Conservation (phyloP, 2,329 filamentous ascomycete genomes). For the Claviceps capensis region DNA sequence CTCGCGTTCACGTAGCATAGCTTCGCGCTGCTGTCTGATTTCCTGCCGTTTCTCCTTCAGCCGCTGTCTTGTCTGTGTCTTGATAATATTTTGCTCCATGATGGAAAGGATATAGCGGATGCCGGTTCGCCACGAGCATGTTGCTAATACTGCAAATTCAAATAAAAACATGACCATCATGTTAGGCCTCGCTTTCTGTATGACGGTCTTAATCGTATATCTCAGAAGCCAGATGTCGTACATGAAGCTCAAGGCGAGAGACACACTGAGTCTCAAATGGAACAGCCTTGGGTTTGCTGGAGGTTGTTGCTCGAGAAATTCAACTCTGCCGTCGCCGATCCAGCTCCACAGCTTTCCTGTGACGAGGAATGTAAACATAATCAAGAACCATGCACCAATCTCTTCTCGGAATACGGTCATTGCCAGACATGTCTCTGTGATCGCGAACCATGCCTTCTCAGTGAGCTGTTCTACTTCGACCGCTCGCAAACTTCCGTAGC, state of each 20-base stretch:
- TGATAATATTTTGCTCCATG: slow-evolving; percentile 61
- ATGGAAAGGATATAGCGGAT: slow-evolving; percentile 68
- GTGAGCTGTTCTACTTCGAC: slow-evolving; percentile 96
- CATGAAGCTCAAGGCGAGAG: slow-evolving; percentile 61
- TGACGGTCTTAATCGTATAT: slow-evolving; percentile 71
- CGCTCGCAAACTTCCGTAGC: slow-evolving; percentile 79
- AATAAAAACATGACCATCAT: slow-evolving; percentile 99
- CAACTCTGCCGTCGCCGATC: slow-evolving; percentile 91
- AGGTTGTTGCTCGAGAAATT: slow-evolving; percentile 89
- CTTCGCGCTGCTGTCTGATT: slow-evolving; percentile 44
- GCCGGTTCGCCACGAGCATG: slow-evolving; percentile 67
- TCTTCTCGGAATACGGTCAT: slow-evolving; percentile 98
- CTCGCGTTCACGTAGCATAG: slow-evolving; percentile 36
- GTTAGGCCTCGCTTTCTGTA: slow-evolving; percentile 77
- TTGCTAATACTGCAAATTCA: slow-evolving; percentile 79
- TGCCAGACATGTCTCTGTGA: slow-evolving; percentile 89
- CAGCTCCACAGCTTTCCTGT: slow-evolving; percentile 97
- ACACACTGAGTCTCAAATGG: slow-evolving; percentile 68
- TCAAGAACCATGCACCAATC: slow-evolving; percentile 83
- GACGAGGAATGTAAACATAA: slow-evolving; percentile 89
- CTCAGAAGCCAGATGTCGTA: slow-evolving; percentile 72
- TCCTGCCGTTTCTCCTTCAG: slow-evolving; percentile 55
- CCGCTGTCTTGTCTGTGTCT: slow-evolving; percentile 57
- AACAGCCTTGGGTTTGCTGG: slow-evolving; percentile 80
- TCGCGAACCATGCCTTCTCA: slow-evolving; percentile 95